Evolutionary conservation across 768 basidiomycete genomes (phyloP).

Genomic region (Paxillus rubicundulus): DNA sequence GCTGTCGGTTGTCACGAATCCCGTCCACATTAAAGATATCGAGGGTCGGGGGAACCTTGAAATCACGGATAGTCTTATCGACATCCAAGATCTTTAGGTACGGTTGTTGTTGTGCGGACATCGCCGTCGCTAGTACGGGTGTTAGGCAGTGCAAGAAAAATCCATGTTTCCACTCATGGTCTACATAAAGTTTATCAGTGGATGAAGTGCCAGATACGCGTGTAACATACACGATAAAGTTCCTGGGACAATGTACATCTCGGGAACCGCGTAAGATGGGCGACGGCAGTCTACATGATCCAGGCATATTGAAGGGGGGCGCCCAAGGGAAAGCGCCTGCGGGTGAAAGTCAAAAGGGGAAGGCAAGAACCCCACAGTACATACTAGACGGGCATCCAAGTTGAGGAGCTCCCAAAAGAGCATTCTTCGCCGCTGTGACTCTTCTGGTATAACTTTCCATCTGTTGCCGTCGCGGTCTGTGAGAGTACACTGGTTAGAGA

Average conservation of each 20-base stretch:
- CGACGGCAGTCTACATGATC: slow-evolving; percentile 61
- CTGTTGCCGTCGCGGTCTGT: slow-evolving; percentile 67
- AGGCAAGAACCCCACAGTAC: slow-evolving; percentile 26
- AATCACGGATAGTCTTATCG: slow-evolving; percentile 56
- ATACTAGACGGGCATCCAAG: slow-evolving; percentile 64
- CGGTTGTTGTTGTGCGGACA: slow-evolving; percentile 47
- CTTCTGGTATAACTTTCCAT: slow-evolving; percentile 66
- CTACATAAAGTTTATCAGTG: slow-evolving; percentile 33
- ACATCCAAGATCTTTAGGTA: slow-evolving; percentile 53
- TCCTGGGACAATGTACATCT: slow-evolving; percentile 29
- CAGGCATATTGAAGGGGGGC: slow-evolving; percentile 66
- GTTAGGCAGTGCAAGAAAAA: slow-evolving; percentile 64
- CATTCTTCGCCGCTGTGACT: slow-evolving; percentile 63
- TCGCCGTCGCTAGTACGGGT: slow-evolving; percentile 59
- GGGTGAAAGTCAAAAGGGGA: slow-evolving; percentile 8
- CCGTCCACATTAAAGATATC: slow-evolving; percentile 40
- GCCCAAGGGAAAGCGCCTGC: slow-evolving; percentile 67
- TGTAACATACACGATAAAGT: slow-evolving; percentile 28
- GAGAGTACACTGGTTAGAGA: slow-evolving; percentile 25
- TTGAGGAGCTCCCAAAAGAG: slow-evolving; percentile 76
- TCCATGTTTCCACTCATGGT: slow-evolving; percentile 69
- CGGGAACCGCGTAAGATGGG: slow-evolving; percentile 32
- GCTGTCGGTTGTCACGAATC: slow-evolving; percentile 44
- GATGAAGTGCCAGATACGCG: slow-evolving; percentile 3
- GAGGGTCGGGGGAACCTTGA: slow-evolving; percentile 49